Base-by-base conservation (phyloP, 1,284 basidiomycete species). In the Takashimella tepidaria region DNA sequence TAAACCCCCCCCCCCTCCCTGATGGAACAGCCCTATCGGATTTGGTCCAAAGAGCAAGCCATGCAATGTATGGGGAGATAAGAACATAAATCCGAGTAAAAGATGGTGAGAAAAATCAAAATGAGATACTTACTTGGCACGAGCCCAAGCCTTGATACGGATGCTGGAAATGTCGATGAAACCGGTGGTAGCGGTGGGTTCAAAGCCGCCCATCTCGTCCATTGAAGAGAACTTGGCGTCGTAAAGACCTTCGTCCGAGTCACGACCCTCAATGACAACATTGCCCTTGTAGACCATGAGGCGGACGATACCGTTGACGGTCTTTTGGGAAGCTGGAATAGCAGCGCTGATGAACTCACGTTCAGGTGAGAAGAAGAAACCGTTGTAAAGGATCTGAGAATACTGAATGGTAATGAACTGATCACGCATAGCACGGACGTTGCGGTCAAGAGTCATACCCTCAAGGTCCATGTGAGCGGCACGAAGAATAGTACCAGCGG, bases 151-250 rank as follows among this genome's bases (percentile, higher is more conserved):
- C 82, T 93, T 93, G 75, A 97, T 90, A 48, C 92, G 84, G 76
- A 97, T 95, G 27, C 88, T 89, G 76, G 93, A 89, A 61, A 97
- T 95, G 70, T 87, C 85, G 76, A 96, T 95, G 81, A 97, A 96
- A 10, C 92, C 92, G 53, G 86, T 83, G 50, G 91, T 89, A 71
- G 93, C 87, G 50, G 88, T 89, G 20, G 91, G 89, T 77, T 93
- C 89, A 77, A 98, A 98, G 45, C 95, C 95, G 62, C 93, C 93
- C 57, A 97, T 85, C 79, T 97, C 93, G 76, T 98, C 95, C 95
- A 99, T 98, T 56, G 92, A 96, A n/a, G 92, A 92, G 77, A 97
- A 84, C 56, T 87, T 87, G 70, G 91, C 92, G 70, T 98, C 95
- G 76, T 99, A 99, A 26, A 97, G 81, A 68, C 89, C 88, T 87